A percentile compares a stretch with the other conserved stretches of the same genome.
Conservation (phyloP, 805 yeast species). For the Starmerella ratchasimensis region DNA sequence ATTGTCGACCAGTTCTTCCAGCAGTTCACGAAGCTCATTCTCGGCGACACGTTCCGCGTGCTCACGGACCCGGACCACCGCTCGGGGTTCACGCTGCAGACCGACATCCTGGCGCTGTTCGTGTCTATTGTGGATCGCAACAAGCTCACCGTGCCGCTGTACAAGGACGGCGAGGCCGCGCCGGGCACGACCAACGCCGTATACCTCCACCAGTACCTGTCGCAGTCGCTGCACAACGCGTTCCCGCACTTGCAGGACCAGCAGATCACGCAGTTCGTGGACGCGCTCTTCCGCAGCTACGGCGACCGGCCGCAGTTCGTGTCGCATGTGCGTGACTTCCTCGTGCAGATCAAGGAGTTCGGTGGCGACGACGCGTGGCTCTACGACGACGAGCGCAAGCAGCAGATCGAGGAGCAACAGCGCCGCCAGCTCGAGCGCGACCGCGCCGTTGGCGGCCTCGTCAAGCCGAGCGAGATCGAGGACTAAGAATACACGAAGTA, state of each 20-base stretch:
- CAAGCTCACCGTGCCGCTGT: constrained; percentile 64
- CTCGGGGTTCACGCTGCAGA: constrained; percentile 83
- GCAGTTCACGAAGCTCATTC: constrained; percentile 74
- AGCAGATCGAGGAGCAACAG: constrained; percentile 54
- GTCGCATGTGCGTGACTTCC: constrained; percentile 81
- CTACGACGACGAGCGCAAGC: constrained; percentile 84
- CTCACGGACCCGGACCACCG: constrained; percentile 95
- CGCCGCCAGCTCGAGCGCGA: constrained; percentile 68
- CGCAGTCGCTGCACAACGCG: constrained; percentile 70
- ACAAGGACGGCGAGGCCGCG: constrained; percentile 56
- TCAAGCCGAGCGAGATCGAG: constrained; percentile 89
- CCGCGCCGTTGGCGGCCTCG: constrained; percentile 76
- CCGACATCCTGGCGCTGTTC: constrained; percentile 69
- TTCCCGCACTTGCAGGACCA: constrained; percentile 80
- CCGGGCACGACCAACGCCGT: constrained; percentile 77
- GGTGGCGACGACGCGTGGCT: constrained; percentile 94
- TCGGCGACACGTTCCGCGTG: constrained; percentile 84
- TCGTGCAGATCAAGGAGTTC: constrained; percentile 86
- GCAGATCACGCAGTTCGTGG: constrained; percentile 70
- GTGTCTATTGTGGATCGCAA: constrained; percentile 69
- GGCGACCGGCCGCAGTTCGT: constrained; percentile 63
- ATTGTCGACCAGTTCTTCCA: constrained; percentile 79
- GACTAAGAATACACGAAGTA: constrained; percentile 33
- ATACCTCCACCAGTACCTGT: constrained; percentile 67
- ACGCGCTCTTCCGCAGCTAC: constrained; percentile 56